Base-by-base conservation (phyloP, 2,329 filamentous ascomycete species). In the Aspergillus nomiae region DNA sequence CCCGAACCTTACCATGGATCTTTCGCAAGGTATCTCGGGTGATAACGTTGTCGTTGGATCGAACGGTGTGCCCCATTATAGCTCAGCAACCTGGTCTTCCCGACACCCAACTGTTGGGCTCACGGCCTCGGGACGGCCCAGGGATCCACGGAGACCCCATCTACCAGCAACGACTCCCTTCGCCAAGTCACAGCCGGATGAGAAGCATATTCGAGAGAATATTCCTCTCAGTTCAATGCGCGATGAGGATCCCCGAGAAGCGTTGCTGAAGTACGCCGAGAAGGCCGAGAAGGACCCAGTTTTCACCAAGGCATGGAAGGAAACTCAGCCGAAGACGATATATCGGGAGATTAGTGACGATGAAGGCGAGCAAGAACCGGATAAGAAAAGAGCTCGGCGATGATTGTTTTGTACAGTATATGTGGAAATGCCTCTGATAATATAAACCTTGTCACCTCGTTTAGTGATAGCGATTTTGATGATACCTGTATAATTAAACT, bases 221-320 rank as follows among this genome's bases (percentile, higher is more conserved):
- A 96, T 98, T 59, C 92, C 94, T 32, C 85, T 98, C 14, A 94
- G 92, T 66, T 89, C 88, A 66, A 96, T 99, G 92, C 85, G 96
- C 55, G 94, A 99, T 77, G 95, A 99, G 77, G 95, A 99, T 81
- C 95, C 95, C 0, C 85, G 95, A 67, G 95, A 97, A 78, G 95
- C 95, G 53, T 81, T 99, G 73, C 81, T 99, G 64, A 97, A 96
- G 81, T 99, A 98, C 82, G 94, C 93, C 43, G 92, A 96, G 60
- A 90, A 96, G 74, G 93, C 94, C 14, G 89, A 96, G 78, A 94
- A 92, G 75, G 94, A 98, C 75, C 94, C 94, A 0, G 85, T 97
- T 71, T 99, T 98, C 74, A 99, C 95, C 34, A 92, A 91, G 69
- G 95, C 94, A 19, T 99, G 93, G 91, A 91, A 90, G 74, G 86